Evolutionary conservation across 2,329 filamentous ascomycete genomes (phyloP), one percentile per base, ranked within the genome.

Genomic region (Fusarium drepaniforme): DNA sequence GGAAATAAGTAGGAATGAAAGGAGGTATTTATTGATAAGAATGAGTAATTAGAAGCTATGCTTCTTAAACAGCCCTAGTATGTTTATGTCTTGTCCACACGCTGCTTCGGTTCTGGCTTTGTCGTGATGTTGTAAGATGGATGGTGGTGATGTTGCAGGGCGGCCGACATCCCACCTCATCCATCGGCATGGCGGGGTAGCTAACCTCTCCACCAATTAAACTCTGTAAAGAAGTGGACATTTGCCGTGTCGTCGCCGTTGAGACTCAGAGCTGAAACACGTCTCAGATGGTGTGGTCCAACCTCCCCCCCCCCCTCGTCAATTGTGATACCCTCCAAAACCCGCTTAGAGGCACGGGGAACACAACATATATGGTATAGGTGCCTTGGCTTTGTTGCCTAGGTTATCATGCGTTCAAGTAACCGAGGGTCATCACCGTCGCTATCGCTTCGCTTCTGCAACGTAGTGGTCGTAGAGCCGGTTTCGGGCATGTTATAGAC

Each of bases 141-240:
- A 28, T 46, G 42, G 18, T 46, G 42, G 18, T 53, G n/a, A 37
- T 58, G 53, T 58, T 58, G 40, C 46, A 66, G 69, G 69, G 72
- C 67, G 69, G 73, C 66, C 53, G 64, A 59, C 37, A 66, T 65
- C 61, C 49, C 49, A 56, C 49, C 49, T 56, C 49, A 18, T 56
- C 49, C 49, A 56, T 56, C 49, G 49, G 37, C 57, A 75, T 74
- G 73, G 73, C 73, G 73, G 73, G 73, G 73, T 76, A 76, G 73
- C 73, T 74, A 42, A 40, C 40, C 6, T 9, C 7, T 25, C 16
- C 33, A n/a, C 70, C 70, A 75, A 74, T 76, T 7, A 40, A 1
- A 16, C 4, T 8, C 21, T 13, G 1, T 8, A 15, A 25, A 23
- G 5, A 21, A 49, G 44, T 75, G 72, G 70, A 11, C 28, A 64